Conservation (phyloP, 176 grass and related monocot species). For the Urochloa ruziziensis region DNA sequence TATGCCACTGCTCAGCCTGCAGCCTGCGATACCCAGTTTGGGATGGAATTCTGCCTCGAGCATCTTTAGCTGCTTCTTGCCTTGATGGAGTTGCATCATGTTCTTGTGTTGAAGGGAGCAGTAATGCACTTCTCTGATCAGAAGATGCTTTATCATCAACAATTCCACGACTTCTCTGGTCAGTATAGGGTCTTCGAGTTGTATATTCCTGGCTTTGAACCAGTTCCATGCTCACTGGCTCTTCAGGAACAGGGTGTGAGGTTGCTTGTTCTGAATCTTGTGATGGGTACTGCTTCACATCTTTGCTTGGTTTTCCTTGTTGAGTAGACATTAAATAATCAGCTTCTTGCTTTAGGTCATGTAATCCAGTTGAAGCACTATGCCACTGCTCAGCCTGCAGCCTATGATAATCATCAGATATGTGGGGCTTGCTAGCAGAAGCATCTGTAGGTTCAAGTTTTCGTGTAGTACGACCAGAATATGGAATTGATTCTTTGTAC, state of each 20-base stretch:
- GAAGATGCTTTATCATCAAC: constrained; percentile 1
- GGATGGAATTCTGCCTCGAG: not conserved
- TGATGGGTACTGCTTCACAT: constrained; percentile 10
- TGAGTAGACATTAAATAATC: constrained; percentile 11
- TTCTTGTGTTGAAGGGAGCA: constrained; percentile 13
- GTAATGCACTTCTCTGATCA: constrained; percentile 1
- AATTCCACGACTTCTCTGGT: constrained; percentile 21
- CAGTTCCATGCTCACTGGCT: constrained; percentile 17
- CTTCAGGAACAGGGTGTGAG: constrained; percentile 21
- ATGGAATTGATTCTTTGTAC: not conserved
- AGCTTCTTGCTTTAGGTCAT: constrained; percentile 18
- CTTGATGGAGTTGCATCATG: constrained; percentile 7
- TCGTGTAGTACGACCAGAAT: not conserved
- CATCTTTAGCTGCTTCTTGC: constrained; percentile 23
- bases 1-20: constrained; percentile 23
- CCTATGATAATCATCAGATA: not conserved
- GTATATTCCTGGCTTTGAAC: constrained; percentile 13
- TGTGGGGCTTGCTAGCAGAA: not conserved
- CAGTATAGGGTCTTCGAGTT: constrained; percentile 10
- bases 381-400: constrained; percentile 23
- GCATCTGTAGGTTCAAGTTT: constrained; percentile 1
- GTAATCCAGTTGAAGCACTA: constrained; percentile 18
- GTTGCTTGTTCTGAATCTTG: constrained; percentile 38
- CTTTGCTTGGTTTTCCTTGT: constrained; percentile 27
- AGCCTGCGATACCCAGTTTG: not conserved